Percentiles rank a stretch among this genome's conserved stretches.
These are phyloP conservation scores for Eimeria necatrix DNA, from an alignment of 169 alveolate species.

Conservation along the genomic window DNA sequence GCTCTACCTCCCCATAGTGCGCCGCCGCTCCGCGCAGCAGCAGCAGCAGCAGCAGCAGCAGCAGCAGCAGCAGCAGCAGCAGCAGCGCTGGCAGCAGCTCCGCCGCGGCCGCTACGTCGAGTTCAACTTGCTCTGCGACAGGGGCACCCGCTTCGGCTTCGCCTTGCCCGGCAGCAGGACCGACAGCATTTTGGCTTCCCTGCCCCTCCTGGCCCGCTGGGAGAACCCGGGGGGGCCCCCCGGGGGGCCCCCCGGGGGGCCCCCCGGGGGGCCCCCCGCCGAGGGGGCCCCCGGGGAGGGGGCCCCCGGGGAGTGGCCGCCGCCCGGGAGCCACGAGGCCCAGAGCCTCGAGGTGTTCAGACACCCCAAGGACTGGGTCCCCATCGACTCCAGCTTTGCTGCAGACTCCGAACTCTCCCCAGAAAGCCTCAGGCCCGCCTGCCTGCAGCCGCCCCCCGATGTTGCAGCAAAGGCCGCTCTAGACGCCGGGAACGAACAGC, in stretches of 20 bases:
- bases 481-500: too few species aligned
- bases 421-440: too few species aligned
- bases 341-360: conserved; percentile 79
- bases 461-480: too few species aligned
- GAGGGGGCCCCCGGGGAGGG: too few species aligned
- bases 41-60: too few species aligned
- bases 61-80: conserved; percentile 87
- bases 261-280: too few species aligned
- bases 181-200: conserved; percentile 88
- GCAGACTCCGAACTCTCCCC: conserved; percentile 32
- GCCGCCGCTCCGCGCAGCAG: conserved; percentile 86
- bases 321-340: conserved; percentile 85
- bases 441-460: too few species aligned
- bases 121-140: conserved; percentile 90
- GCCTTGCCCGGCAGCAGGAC: conserved; percentile 82
- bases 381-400: neutral
- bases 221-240: conserved; percentile 86
- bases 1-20: conserved; percentile 88
- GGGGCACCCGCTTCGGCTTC: conserved; percentile 94
- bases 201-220: conserved; percentile 89
- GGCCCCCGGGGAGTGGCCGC: conserved; percentile 23
- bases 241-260: too few species aligned
- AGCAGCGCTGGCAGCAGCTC: conserved; percentile 89
- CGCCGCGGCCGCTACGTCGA: conserved; percentile 94
- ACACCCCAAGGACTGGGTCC: conserved; percentile 87